Base-by-base conservation (phyloP, 257 asterid genomes). In the Osmanthus fragrans region DNA sequence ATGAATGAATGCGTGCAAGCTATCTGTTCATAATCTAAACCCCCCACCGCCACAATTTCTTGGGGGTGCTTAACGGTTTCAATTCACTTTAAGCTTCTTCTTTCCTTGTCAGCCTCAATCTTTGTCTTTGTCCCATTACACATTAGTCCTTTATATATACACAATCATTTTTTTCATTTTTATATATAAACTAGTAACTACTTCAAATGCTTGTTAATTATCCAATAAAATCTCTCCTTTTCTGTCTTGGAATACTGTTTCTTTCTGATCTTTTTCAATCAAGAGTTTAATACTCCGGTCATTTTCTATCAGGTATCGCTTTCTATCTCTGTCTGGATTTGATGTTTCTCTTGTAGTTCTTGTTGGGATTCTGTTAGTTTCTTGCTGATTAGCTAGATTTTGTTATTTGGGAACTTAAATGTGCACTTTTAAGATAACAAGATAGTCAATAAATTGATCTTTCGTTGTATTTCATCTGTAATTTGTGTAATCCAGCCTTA, bases 1-100 rank as follows among this genome's bases (percentile, higher is more conserved):
- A 72, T 80, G 73, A 85, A 72, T 80, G 73, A 19, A 90, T 89
- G 98, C 98, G 98, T 93, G 93, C 97, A 93, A 93, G 98, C 88
- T 78, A 89, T 89, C 83, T 76, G 85, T 80, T 81, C 65, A 63
- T 60, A 69, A 79, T 75, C 77, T 32, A 54, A 72, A 77, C 69
- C 81, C 82, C 63, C 77, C 73, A 73, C 85, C 77, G 39, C 84
- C 74, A 64, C 78, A 77, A 71, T 45, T 32, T 37, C 30, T 77
- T 81, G 72, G 80, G 80, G 71, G 49, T 71, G 75, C 74, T 73
- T 65, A 86, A 88, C 91, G 78, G 90, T 85, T 85, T 73, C 65
- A 36, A 70, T 85, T 85, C 89, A 86, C 92, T 84, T 83, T 76
- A 87, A 90, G 91, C 89, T 88, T 86, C 91, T 74, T 82, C 90